A percentile compares a stretch with the other conserved stretches of the same genome.
Evolutionary conservation across 1,139 yeast genomes (phyloP).

Genomic region (Hemisphaericaspora xylanilytica): DNA sequence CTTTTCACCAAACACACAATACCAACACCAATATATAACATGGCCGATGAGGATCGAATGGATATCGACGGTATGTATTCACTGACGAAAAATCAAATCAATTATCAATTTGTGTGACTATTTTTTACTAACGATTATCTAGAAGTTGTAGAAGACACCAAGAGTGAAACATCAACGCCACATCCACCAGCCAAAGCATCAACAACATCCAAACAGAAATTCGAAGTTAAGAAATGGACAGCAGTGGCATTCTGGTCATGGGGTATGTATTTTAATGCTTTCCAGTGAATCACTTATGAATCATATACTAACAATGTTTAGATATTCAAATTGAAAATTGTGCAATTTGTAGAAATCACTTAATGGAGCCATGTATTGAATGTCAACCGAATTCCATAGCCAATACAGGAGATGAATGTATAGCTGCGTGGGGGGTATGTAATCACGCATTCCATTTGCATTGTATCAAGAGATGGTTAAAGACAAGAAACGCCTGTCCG

Average conservation of each 20-base stretch:
- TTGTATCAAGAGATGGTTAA: constrained; percentile 94
- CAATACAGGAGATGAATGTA: constrained; percentile 74
- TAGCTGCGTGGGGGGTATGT: constrained; percentile 97
- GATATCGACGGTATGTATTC: constrained; percentile 14
- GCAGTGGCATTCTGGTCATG: constrained; percentile 99
- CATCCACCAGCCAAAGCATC: constrained; percentile 8
- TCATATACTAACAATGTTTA: constrained; percentile 24
- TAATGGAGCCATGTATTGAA: constrained; percentile 98
- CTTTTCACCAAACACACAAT: too few relatives aligned
- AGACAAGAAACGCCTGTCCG: constrained; percentile 97
- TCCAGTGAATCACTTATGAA: not conserved
- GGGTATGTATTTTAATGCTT: constrained; percentile 51
- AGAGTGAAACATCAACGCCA: constrained; percentile 3
- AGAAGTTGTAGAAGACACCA: constrained; percentile 8
- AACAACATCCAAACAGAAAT: constrained; percentile 32
- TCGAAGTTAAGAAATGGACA: constrained; percentile 73
- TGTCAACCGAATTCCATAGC: constrained; percentile 83
- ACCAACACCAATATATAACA: too few relatives aligned
- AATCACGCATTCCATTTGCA: constrained; percentile 94
- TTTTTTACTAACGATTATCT: constrained; percentile 1
- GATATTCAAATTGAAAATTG: constrained; percentile 92
- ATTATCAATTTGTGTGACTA: too few relatives aligned
- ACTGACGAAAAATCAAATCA: too few relatives aligned
- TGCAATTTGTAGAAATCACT: constrained; percentile 96
- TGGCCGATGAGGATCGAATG: constrained; percentile 15